Evolutionary conservation across 2,329 filamentous ascomycete genomes (phyloP).

Genomic region (Aspergillus niger): DNA sequence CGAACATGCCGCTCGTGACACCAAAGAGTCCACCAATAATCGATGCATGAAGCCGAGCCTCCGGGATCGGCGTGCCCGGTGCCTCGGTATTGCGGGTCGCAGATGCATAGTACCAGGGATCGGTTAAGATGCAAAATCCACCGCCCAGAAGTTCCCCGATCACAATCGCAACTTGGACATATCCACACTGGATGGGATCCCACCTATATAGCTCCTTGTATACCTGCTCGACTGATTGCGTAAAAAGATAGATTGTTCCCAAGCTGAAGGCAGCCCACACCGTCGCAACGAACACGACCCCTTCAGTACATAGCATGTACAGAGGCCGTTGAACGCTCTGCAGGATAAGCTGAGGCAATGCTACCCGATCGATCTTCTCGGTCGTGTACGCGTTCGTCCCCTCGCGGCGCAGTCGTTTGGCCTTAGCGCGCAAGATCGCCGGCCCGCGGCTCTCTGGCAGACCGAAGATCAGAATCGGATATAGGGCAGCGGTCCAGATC

Average conservation of each 20-base stretch:
- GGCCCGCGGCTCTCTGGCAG: slow-evolving; percentile 45
- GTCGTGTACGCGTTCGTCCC: slow-evolving; percentile 27
- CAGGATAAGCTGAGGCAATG: slow-evolving; percentile 30
- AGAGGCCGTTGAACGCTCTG: slow-evolving; percentile 40
- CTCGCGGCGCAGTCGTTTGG: slow-evolving; percentile 36
- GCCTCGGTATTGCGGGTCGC: slow-evolving; percentile 40
- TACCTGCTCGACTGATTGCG: slow-evolving; percentile 44
- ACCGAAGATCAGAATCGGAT: slow-evolving; percentile 42
- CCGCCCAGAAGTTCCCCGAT: slow-evolving; percentile 45
- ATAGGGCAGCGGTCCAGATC: slow-evolving; percentile 38
- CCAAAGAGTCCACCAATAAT: slow-evolving; percentile 37
- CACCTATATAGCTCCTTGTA: slow-evolving; percentile 37
- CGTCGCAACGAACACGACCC: slow-evolving; percentile 45
- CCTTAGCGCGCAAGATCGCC: slow-evolving; percentile 41
- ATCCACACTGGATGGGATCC: slow-evolving; percentile 33
- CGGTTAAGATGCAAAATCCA: slow-evolving; percentile 34
- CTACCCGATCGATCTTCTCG: slow-evolving; percentile 37
- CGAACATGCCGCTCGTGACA: slow-evolving; percentile 37
- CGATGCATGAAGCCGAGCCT: slow-evolving; percentile 46
- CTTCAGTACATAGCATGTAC: slow-evolving; percentile 43
- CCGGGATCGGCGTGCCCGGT: slow-evolving; percentile 44
- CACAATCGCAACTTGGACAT: slow-evolving; percentile 45
- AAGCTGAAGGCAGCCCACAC: slow-evolving; percentile 48
- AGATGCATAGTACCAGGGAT: slow-evolving; percentile 28
- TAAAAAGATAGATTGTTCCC: slow-evolving; percentile 47